Base-by-base conservation (phyloP, 2,329 filamentous ascomycete species). In the Xylaria sp. region DNA sequence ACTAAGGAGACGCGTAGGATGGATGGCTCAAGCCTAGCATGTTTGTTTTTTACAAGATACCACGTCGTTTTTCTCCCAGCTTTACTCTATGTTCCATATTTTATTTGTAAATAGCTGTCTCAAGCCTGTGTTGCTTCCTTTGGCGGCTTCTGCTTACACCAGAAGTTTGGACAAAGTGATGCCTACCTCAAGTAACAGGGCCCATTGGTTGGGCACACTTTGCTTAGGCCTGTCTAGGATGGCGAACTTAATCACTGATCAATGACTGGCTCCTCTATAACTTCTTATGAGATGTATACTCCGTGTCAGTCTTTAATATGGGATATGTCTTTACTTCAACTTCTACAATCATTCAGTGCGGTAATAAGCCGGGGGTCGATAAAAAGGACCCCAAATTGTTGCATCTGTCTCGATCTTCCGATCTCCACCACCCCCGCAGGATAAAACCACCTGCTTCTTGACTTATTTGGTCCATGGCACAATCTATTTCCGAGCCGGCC, bases 1-100 rank as follows among this genome's bases (percentile, higher is more conserved):
- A 57, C 31, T 38, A 66, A 42, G 60, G 53, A 28, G 62, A 64
- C 31, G 66, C 59, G 64, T 56, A 73, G 68, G 69, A 69, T 46
- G 59, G 60, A 70, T 49, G 68, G 71, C 71, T 61, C 63, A 70
- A 69, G 71, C 71, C 69, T 49, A 46, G 68, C 59, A 68, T 68
- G 70, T 69, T 70, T 63, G 38, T 62, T 57, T 62, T 69, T 63
- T 72, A 44, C 59, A 69, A 76, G 74, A 76, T 77, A 77, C 74
- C 73, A 77, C 72, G 68, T 74, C 56, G 68, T 72, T 70, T 63
- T 59, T 63, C 63, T 66, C 59, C 61, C 46, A 57, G 53, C 59
- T 66, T 53, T 46, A 59, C 49, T 69, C 33, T 36, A 58, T 49
- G 28, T 60, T 66, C 36, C 42, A 59, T 33, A 36, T 57, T 44